phyloP scores from a whole-genome alignment of 257 asterid genomes.

The Gardenia jasminoides region DNA sequence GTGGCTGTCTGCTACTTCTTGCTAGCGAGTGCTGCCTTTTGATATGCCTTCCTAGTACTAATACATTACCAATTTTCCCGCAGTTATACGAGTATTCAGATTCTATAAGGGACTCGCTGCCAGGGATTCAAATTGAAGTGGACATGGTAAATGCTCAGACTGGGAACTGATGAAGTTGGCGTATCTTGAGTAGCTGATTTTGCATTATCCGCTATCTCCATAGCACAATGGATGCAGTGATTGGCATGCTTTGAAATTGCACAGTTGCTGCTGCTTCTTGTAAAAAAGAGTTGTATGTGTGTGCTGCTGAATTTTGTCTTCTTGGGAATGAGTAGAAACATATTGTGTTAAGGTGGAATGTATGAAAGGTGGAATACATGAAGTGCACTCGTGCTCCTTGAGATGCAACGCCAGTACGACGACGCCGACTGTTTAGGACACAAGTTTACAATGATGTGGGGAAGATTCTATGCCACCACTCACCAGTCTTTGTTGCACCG shows the following conservation, averaged over 20 bases:
- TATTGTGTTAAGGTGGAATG: no score
- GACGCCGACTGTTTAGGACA: background rate
- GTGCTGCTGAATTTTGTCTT: background rate
- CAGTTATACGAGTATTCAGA: slow-evolving; percentile 63
- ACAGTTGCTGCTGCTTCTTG: background rate
- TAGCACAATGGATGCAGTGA: background rate
- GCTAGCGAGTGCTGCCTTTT: background rate
- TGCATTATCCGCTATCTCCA: background rate
- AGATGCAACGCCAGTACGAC: background rate
- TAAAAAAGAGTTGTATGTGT: background rate
- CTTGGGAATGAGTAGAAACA: background rate
- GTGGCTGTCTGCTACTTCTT: background rate
- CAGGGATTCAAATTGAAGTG: slow-evolving; percentile 28
- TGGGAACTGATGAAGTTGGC: background rate
- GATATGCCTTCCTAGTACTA: slow-evolving; percentile 4
- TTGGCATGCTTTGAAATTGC: background rate
- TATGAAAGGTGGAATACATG: background rate
- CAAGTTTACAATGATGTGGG: background rate
- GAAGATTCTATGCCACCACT: background rate
- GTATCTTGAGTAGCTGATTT: background rate
- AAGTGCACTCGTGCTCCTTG: background rate
- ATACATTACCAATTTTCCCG: slow-evolving; percentile 22
- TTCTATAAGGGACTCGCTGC: slow-evolving; percentile 41
- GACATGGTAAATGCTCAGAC: slow-evolving; percentile 12
- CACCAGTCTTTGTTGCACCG: background rate